Evolutionary conservation across 2,329 filamentous ascomycete genomes (phyloP).

Genomic region (Nigrograna mackinnonii): DNA sequence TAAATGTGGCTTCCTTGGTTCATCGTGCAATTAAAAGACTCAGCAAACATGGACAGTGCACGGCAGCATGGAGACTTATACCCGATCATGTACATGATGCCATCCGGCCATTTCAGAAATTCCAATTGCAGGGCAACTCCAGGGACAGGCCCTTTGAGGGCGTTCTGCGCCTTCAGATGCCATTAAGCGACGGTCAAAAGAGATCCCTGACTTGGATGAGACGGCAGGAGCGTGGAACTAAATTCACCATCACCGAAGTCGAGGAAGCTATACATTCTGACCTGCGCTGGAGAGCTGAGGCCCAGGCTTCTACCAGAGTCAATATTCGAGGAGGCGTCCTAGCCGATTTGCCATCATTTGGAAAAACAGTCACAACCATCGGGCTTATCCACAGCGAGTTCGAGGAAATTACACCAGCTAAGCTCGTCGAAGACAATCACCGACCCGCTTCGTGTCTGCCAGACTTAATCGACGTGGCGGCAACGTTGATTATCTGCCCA

Average conservation of each 20-base stretch:
- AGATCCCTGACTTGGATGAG: slow-evolving; percentile 64
- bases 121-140: slow-evolving; percentile 50
- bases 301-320: slow-evolving; percentile 46
- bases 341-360: slow-evolving; percentile 68
- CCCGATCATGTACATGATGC: slow-evolving; percentile 47
- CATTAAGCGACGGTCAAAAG: slow-evolving; percentile 57
- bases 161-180: slow-evolving; percentile 33
- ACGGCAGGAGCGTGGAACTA: slow-evolving; percentile 51
- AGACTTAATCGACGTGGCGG: slow-evolving; percentile 51
- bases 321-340: slow-evolving; percentile 62
- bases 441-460: slow-evolving; percentile 2
- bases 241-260: slow-evolving; percentile 48
- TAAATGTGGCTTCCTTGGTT: slow-evolving; percentile 47
- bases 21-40: slow-evolving; percentile 48
- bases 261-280: slow-evolving; percentile 58
- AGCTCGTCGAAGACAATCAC: slow-evolving; percentile 16
- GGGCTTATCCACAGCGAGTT: slow-evolving; percentile 58
- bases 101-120: slow-evolving; percentile 39
- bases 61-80: slow-evolving; percentile 50
- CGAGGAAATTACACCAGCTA: slow-evolving; percentile 11
- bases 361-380: slow-evolving; percentile 66
- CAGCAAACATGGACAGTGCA: slow-evolving; percentile 15
- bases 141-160: slow-evolving; percentile 23
- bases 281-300: slow-evolving; percentile 63
- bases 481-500: slow-evolving; percentile 65